Conservation (phyloP, 225 moss, liverwort and hornwort genomes). For the Ulota crispa region DNA sequence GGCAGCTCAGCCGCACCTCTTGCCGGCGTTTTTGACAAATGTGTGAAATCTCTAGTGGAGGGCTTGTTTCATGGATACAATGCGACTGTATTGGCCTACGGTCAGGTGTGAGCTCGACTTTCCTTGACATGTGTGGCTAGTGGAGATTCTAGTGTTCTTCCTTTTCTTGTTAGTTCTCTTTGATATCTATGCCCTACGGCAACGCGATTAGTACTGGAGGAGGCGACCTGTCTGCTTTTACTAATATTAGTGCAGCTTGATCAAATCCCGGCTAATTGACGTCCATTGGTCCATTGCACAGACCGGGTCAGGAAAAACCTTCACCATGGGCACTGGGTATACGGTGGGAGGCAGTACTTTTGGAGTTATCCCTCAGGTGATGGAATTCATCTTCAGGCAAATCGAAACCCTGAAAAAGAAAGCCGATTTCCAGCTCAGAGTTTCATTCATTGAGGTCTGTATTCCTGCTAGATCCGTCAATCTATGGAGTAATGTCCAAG, state of each 20-base stretch:
- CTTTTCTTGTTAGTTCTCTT: not conserved
- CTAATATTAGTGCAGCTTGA: not conserved
- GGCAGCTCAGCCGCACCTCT: conserved; percentile 78
- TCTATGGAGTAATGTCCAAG: fast-evolving
- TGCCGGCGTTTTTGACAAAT: conserved; percentile 76
- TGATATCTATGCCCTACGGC: too few relatives aligned
- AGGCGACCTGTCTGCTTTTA: not conserved
- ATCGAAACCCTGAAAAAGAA: conserved; percentile 62
- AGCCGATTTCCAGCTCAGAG: conserved; percentile 84
- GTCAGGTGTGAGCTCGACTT: conserved; percentile 57
- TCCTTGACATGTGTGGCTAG: not conserved
- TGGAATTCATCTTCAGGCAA: conserved; percentile 78
- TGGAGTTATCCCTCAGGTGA: conserved; percentile 91
- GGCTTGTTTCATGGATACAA: conserved; percentile 94
- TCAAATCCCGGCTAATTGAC: not conserved
- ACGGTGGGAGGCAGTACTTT: conserved; percentile 87
- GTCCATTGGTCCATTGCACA: conserved; percentile 14
- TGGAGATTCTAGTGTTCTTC: too few relatives aligned
- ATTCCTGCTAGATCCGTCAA: not conserved
- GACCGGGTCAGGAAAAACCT: conserved; percentile 98
- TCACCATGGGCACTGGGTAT: conserved; percentile 95
- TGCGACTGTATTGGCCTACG: conserved; percentile 94
- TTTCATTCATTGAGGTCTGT: conserved; percentile 93
- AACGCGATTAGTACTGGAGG: not conserved
- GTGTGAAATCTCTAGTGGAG: conserved; percentile 85